These are phyloP conservation scores for Gracilaria caudata DNA, from an alignment of 23 red algal genomes.

Conservation along the genomic window DNA sequence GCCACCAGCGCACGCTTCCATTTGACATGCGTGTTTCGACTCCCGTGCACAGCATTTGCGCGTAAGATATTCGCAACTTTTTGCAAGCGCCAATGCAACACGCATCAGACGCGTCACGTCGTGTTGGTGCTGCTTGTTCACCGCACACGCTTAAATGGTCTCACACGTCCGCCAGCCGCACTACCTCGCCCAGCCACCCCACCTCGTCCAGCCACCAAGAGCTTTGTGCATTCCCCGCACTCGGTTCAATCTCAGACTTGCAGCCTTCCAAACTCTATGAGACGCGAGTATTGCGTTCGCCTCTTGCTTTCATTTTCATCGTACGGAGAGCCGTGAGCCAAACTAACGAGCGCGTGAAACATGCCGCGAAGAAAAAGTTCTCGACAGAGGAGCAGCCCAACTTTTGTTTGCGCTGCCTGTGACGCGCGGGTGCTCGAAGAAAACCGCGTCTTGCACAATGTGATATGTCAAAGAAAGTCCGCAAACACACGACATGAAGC, in stretches of 20 bases:
- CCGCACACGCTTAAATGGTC: slow-evolving; percentile 6
- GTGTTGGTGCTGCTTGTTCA: background rate
- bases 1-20: background rate
- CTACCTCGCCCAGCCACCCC: background rate
- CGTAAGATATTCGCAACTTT: background rate
- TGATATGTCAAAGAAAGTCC: slow-evolving; percentile 13
- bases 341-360: background rate
- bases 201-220: background rate
- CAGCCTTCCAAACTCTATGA: background rate
- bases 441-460: slow-evolving; percentile 17
- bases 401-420: background rate
- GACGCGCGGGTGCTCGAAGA: background rate
- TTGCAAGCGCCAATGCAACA: background rate
- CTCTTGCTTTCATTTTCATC: background rate
- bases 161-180: background rate
- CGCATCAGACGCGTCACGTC: background rate
- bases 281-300: background rate
- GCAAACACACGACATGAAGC: background rate
- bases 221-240: background rate
- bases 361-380: background rate
- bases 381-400: background rate
- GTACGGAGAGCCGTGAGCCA: background rate
- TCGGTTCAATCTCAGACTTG: background rate
- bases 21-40: slow-evolving; percentile 1
- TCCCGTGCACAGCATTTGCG: slow-evolving; percentile 8